These are phyloP conservation scores for Tinospora cordifolia DNA, from an alignment of 164 flowering plant species.

Conservation along the genomic window DNA sequence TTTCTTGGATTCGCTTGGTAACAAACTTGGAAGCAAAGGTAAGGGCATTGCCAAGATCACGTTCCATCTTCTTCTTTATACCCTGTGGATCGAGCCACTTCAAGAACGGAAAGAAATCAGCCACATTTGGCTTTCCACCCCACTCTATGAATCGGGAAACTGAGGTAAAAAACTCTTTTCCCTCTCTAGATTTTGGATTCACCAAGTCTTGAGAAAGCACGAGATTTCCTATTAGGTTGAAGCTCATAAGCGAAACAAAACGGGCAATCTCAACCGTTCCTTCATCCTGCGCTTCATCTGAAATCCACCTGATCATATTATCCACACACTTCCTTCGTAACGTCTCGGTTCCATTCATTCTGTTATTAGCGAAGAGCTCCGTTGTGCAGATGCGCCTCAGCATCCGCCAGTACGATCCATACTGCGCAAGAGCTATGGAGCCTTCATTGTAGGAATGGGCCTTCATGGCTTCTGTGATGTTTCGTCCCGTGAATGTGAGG, in stretches of 20 bases:
- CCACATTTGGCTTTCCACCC: conserved; percentile 15
- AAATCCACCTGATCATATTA: conserved; percentile 14
- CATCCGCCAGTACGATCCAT: conserved; percentile 20
- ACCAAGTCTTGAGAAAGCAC: conserved; percentile 16
- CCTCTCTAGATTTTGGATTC: conserved; percentile 10
- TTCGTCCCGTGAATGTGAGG: conserved; percentile 8
- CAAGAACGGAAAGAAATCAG: conserved; percentile 16
- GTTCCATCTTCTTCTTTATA: conserved; percentile 18
- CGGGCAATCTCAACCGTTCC: conserved; percentile 4
- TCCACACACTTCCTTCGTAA: conserved; percentile 1
- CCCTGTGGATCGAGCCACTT: conserved; percentile 17
- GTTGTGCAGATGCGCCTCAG: conserved; percentile 29
- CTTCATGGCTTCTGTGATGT: conserved; percentile 4
- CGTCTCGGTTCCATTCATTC: conserved; percentile 5
- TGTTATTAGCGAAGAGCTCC: conserved; percentile 11
- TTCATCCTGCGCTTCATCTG: conserved; percentile 1
- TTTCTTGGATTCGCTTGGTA: conserved; percentile 6
- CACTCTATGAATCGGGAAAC: conserved; percentile 8
- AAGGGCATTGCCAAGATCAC: conserved; percentile 20
- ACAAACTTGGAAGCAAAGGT: conserved; percentile 9
- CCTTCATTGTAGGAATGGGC: conserved; percentile 14
- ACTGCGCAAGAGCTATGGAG: conserved; percentile 9
- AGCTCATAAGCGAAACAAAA: conserved; percentile 15
- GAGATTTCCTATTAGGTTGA: conserved; percentile 19
- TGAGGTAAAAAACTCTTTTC: conserved; percentile 14